Conservation (phyloP, 108 stramenopile species). For the Fistulifera solaris region DNA sequence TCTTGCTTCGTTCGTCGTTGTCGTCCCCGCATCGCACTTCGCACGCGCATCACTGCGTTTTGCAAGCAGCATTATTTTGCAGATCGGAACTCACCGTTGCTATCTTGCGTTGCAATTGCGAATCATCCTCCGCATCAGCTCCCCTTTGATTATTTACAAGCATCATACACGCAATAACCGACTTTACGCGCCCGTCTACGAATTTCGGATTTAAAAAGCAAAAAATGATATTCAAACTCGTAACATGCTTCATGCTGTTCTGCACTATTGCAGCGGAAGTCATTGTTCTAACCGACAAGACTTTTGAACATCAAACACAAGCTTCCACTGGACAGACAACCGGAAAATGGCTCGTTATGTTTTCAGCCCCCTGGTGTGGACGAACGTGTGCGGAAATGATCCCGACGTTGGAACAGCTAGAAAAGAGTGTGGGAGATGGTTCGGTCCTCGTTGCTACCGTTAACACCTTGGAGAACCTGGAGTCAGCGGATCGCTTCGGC, state of each 20-base stretch:
- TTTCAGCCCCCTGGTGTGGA: neutral
- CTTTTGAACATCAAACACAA: conserved; percentile 60
- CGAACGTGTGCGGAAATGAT: neutral
- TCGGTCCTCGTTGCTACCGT: conserved; percentile 2
- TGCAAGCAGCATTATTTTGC: too few relatives aligned
- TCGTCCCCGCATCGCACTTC: too few relatives aligned
- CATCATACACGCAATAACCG: too few relatives aligned
- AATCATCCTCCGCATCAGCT: too few relatives aligned
- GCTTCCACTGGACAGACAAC: conserved; percentile 48
- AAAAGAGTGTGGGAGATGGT: neutral
- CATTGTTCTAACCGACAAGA: conserved; percentile 23
- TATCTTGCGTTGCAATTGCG: too few relatives aligned
- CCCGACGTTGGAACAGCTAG: neutral
- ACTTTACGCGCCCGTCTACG: too few relatives aligned
- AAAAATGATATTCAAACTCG: too few relatives aligned
- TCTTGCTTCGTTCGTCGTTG: too few relatives aligned
- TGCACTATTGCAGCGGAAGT: conserved; percentile 22
- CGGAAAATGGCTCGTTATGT: conserved; percentile 37
- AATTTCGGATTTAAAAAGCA: too few relatives aligned
- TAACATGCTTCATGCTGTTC: neutral
- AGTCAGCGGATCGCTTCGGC: neutral
- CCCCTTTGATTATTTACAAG: too few relatives aligned
- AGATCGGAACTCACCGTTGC: too few relatives aligned
- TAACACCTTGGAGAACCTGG: neutral
- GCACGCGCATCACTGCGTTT: too few relatives aligned